phyloP scores from a whole-genome alignment of 1,284 basidiomycete genomes.

The Ustilago hordei region DNA sequence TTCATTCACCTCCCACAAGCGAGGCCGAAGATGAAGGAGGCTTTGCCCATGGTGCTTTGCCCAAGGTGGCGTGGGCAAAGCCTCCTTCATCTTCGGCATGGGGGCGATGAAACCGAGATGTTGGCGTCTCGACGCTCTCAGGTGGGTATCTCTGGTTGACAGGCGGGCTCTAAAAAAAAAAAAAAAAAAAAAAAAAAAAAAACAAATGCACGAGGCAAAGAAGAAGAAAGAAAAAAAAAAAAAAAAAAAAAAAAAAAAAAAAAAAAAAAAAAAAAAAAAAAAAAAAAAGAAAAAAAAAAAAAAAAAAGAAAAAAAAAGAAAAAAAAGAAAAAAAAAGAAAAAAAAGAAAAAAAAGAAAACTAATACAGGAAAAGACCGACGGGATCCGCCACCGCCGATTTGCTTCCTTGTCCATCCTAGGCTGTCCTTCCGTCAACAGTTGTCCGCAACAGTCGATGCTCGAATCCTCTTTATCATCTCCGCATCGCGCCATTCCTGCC shows the following conservation, averaged over 20 bases:
- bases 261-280: not conserved
- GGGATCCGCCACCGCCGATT: constrained; percentile 3
- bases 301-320: no score
- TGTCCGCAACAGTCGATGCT: not conserved
- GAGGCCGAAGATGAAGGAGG: not conserved
- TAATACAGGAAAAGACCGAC: constrained; percentile 8
- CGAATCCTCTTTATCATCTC: not conserved
- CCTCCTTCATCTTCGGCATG: no score
- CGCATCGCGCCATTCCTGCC: not conserved
- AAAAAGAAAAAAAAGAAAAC: not conserved
- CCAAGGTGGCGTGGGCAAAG: no score
- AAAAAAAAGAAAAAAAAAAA: no score
- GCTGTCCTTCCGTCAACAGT: no score
- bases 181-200: not conserved
- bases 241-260: not conserved
- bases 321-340: not conserved
- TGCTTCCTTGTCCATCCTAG: not conserved
- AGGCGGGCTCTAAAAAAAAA: not conserved
- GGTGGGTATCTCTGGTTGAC: constrained; percentile 9
- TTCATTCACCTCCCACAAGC: not conserved
- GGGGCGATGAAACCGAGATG: constrained; percentile 9
- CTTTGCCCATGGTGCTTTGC: no score
- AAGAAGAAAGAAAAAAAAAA: not conserved
- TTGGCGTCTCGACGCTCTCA: not conserved
- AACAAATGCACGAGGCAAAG: no score